Evolutionary conservation across 2,329 filamentous ascomycete genomes (phyloP).

Genomic region (Neophaeococcomyces mojaviensis): DNA sequence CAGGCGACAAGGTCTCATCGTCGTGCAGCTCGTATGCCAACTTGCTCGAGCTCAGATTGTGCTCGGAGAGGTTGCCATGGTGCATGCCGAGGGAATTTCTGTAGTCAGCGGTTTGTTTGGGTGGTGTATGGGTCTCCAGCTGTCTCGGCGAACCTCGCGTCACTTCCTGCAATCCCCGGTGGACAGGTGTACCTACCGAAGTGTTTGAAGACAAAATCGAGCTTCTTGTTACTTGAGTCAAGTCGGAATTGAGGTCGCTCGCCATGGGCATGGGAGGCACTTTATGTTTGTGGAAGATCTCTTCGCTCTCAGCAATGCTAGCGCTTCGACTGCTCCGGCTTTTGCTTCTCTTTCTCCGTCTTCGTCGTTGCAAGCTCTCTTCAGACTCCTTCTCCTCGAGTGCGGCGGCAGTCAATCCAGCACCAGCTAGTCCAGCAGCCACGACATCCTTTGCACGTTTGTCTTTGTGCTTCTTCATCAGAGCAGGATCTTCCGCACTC

Average conservation of each 20-base stretch:
- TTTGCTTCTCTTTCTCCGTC: slow-evolving; percentile 39
- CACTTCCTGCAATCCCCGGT: slow-evolving; percentile 56
- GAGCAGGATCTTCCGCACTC: slow-evolving; percentile 37
- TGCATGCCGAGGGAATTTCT: slow-evolving; percentile 58
- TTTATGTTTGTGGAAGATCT: slow-evolving; percentile 41
- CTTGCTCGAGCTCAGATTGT: slow-evolving; percentile 41
- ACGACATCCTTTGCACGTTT: slow-evolving; percentile 45
- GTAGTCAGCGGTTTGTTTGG: slow-evolving; percentile 39
- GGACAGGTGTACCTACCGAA: slow-evolving; percentile 58
- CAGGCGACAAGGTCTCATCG: slow-evolving; percentile 30
- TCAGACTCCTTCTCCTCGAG: slow-evolving; percentile 59
- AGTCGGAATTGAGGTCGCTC: slow-evolving; percentile 77
- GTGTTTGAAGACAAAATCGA: slow-evolving; percentile 80
- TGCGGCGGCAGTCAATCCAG: slow-evolving; percentile 54
- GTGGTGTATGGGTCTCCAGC: slow-evolving; percentile 55
- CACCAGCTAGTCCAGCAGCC: slow-evolving; percentile 48
- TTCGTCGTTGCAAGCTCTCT: slow-evolving; percentile 44
- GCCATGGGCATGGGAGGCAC: slow-evolving; percentile 80
- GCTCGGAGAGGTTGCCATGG: slow-evolving; percentile 52
- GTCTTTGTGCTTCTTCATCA: slow-evolving; percentile 49
- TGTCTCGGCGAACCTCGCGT: slow-evolving; percentile 48
- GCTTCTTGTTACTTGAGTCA: slow-evolving; percentile 58
- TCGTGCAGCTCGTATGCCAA: slow-evolving; percentile 42
- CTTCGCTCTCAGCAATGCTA: slow-evolving; percentile 50
- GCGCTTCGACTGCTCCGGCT: slow-evolving; percentile 45